phyloP scores from a whole-genome alignment of 306 rosid genomes.

The Pachyrhizus erosus region DNA sequence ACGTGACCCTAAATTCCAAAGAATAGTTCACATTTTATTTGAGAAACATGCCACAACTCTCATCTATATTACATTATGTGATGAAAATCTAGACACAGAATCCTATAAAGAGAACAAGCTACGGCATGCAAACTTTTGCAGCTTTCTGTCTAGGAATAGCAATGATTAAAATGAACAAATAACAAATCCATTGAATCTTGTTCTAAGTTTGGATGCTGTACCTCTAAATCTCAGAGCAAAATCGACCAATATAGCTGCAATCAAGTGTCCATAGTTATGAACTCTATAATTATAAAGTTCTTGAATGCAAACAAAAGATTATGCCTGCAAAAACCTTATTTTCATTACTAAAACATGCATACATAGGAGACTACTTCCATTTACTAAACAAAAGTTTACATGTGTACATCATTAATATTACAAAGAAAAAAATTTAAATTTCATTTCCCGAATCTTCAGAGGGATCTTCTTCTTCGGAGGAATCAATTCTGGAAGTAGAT shows the following conservation, averaged over 20 bases:
- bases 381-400: too few relatives aligned
- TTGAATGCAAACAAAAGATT: background rate
- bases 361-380: too few relatives aligned
- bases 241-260: slow-evolving; percentile 9
- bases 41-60: background rate
- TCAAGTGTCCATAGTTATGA: background rate
- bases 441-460: too few relatives aligned
- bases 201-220: background rate
- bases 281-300: background rate
- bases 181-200: slow-evolving; percentile 16
- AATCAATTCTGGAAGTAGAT: too few relatives aligned
- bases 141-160: background rate
- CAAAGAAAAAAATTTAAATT: too few relatives aligned
- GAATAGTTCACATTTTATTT: too few relatives aligned
- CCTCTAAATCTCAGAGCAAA: background rate
- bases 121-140: slow-evolving; percentile 12
- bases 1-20: too few relatives aligned
- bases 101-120: background rate
- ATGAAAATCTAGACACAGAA: background rate
- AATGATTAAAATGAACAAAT: slow-evolving; percentile 3
- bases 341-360: too few relatives aligned
- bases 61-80: background rate
- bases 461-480: too few relatives aligned
- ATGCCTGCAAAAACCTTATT: background rate
- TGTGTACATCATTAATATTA: too few relatives aligned